Evolutionary conservation across 805 yeast genomes (phyloP), one percentile per base, ranked within the genome.

Genomic region (Metschnikowia chrysomelidarum): DNA sequence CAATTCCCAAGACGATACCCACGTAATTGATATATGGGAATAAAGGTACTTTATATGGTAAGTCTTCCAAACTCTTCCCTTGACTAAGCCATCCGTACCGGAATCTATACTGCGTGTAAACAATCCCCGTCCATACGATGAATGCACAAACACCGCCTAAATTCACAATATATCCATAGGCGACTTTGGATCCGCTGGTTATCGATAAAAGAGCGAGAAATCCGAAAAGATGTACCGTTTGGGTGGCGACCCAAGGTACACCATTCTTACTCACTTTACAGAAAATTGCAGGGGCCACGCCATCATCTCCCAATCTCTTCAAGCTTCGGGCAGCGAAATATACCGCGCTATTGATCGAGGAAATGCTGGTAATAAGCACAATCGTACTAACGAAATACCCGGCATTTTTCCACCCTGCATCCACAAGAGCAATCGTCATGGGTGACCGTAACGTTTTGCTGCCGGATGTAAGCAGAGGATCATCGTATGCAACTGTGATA

Each of bases 111-210:
- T 51, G 53, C 9, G 52, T 36, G 19, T 32, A 38, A 15, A 49
- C 40, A 20, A 51, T 50, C 10, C 47, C 51, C 3, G 54, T 46
- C 56, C 56, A 51, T 8, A 50, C 54, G 19, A 51, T 46, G 27
- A 51, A 50, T 13, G 51, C 49, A 38, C 46, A 40, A 8, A 51
- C 51, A 16, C 53, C 54, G 5, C 49, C 46, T 13, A 51, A 24
- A 26, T 44, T 41, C 6, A 50, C 49, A 30, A 51, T 48, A 20
- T 50, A 51, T 16, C 36, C 32, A 20, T 50, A 51, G 7, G 53
- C 56, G 11, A 41, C 44, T 11, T 45, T 32, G 19, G 50, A 41
- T 3, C 48, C 36, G 18, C 49, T 41, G 15, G 40, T 34, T 34
- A 46, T 41, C 11, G 51, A 41, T 19, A 51, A 40, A 7, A 51